Evolutionary conservation across 2,329 filamentous ascomycete genomes (phyloP).

Genomic region (Fusarium sp.): DNA sequence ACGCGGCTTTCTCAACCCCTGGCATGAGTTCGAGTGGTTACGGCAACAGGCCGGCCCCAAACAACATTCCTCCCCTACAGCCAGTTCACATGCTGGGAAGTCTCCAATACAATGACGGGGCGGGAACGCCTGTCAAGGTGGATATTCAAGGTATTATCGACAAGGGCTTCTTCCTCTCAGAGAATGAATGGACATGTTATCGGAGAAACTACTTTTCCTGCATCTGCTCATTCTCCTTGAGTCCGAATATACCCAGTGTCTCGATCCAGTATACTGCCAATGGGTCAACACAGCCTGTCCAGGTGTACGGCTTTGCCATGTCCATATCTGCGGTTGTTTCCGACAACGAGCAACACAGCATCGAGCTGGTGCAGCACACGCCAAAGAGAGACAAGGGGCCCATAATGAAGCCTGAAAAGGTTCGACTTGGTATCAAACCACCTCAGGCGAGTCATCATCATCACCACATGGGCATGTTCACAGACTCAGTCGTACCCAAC

Average conservation of each 20-base stretch:
- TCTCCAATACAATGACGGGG: slow-evolving; percentile 67
- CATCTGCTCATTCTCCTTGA: slow-evolving; percentile 77
- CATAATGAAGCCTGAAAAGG: slow-evolving; percentile 74
- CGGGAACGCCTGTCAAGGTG: slow-evolving; percentile 65
- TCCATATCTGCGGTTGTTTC: slow-evolving; percentile 85
- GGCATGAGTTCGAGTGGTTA: slow-evolving; percentile 61
- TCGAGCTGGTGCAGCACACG: slow-evolving; percentile 89
- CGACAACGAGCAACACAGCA: slow-evolving; percentile 75
- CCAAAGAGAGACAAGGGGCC: slow-evolving; percentile 92
- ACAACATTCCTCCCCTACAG: slow-evolving; percentile 63
- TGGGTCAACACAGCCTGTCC: slow-evolving; percentile 64
- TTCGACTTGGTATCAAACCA: slow-evolving; percentile 74
- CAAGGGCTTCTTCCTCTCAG: slow-evolving; percentile 85
- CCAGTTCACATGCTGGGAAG: slow-evolving; percentile 63
- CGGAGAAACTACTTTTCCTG: slow-evolving; percentile 91
- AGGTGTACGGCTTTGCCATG: slow-evolving; percentile 80
- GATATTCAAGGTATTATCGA: slow-evolving; percentile 84
- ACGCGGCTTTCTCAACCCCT: slow-evolving; percentile 55
- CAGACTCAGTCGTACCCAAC: slow-evolving; percentile 45
- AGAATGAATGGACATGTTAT: slow-evolving; percentile 91
- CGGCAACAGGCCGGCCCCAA: slow-evolving; percentile 43
- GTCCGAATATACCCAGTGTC: slow-evolving; percentile 62
- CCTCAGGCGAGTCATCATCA: slow-evolving; percentile 58
- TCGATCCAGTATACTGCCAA: slow-evolving; percentile 61
- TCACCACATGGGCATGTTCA: slow-evolving; percentile 58